phyloP scores from a whole-genome alignment of 768 basidiomycete genomes.

The Russula virescens region DNA sequence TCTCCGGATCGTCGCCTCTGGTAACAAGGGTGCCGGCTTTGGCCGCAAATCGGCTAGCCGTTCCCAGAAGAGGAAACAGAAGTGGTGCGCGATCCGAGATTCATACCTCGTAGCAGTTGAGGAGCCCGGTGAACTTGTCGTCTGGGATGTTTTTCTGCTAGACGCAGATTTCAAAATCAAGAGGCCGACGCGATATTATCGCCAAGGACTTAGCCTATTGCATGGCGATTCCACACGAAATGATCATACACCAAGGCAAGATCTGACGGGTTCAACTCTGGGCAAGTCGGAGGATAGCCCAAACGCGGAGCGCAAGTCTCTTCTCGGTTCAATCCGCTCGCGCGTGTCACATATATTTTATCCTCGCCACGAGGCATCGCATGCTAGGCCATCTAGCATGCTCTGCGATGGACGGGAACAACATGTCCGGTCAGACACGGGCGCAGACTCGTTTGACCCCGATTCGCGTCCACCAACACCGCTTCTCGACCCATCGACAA shows the following conservation, averaged over 20 bases:
- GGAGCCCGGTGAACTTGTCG: slow-evolving; percentile 82
- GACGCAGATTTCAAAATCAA: slow-evolving; percentile 86
- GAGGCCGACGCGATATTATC: slow-evolving; percentile 84
- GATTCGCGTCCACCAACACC: slow-evolving; percentile 39
- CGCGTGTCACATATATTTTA: slow-evolving; percentile 9
- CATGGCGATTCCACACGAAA: slow-evolving; percentile 33
- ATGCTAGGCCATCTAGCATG: neutral
- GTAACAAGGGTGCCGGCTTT: slow-evolving; percentile 49
- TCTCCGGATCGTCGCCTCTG: slow-evolving; percentile 52
- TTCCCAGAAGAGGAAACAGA: slow-evolving; percentile 54
- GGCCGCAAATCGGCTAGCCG: slow-evolving; percentile 61
- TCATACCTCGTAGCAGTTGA: slow-evolving; percentile 83
- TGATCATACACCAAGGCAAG: neutral
- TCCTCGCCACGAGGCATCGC: slow-evolving; percentile 6
- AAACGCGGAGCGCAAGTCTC: slow-evolving; percentile 28
- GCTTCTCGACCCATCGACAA: slow-evolving; percentile 82
- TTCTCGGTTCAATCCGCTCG: slow-evolving; percentile 48
- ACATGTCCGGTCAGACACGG: slow-evolving; percentile 17
- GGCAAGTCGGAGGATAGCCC: slow-evolving; percentile 27
- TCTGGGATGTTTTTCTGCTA: slow-evolving; percentile 92
- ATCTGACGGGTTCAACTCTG: neutral
- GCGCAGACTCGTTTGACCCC: slow-evolving; percentile 21
- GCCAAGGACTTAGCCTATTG: slow-evolving; percentile 72
- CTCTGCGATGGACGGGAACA: slow-evolving; percentile 7
- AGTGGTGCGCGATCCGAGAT: slow-evolving; percentile 92